phyloP scores from a whole-genome alignment of 140 eudicot genomes.

The Senecio squalidus region DNA sequence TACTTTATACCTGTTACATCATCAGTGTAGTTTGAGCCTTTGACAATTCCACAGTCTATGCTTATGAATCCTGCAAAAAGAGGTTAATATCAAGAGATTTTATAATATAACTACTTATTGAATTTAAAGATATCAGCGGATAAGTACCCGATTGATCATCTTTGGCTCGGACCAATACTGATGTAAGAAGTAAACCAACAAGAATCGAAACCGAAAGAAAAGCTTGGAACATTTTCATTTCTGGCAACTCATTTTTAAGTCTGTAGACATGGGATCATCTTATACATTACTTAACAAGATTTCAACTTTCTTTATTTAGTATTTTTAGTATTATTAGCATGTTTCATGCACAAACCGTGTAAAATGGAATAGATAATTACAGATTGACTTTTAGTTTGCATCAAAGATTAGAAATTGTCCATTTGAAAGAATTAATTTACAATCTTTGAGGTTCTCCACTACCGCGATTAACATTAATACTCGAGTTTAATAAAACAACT shows the following conservation, averaged over 20 bases:
- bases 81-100: not conserved
- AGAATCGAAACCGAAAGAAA: conserved; percentile 6
- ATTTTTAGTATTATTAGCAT: not conserved
- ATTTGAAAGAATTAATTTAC: not conserved
- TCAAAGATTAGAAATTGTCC: not conserved
- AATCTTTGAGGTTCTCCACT: not conserved
- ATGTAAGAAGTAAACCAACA: conserved; percentile 13
- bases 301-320: not conserved
- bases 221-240: conserved; percentile 11
- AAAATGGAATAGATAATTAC: no score
- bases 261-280: conserved; percentile 4
- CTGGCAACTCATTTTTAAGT: not conserved
- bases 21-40: conserved; percentile 30
- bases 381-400: not conserved
- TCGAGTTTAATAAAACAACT: not conserved
- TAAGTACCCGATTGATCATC: conserved; percentile 36
- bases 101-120: not conserved
- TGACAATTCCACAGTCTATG: conserved; percentile 50
- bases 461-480: not conserved
- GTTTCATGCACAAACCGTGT: no score
- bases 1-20: conserved; percentile 16
- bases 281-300: conserved; percentile 10
- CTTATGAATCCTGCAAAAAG: conserved; percentile 38
- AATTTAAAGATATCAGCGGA: no score
- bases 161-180: conserved; percentile 20